These are phyloP conservation scores for Hypoxylon sp. DNA, from an alignment of 2,329 filamentous ascomycete genomes.

Conservation along the genomic window DNA sequence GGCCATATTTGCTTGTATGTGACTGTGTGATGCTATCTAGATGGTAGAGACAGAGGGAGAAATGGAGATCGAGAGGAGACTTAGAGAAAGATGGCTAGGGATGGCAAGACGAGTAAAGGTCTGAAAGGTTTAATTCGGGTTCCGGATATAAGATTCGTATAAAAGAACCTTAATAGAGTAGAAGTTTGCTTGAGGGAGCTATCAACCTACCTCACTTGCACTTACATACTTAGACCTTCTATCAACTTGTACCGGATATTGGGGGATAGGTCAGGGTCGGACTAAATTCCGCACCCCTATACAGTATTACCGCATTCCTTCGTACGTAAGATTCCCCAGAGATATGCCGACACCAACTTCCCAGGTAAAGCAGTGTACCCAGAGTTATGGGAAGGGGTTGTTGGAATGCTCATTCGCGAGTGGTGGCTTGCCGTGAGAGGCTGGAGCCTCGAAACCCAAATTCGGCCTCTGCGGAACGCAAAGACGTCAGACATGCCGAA, in stretches of 20 bases:
- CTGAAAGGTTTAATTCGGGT: conserved; percentile 3
- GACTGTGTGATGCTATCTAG: conserved; percentile 13
- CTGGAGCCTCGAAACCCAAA: conserved; percentile 31
- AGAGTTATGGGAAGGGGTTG: conserved; percentile 20
- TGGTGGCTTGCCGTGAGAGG: conserved; percentile 9
- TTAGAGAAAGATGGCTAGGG: neutral
- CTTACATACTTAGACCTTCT: conserved; percentile 52
- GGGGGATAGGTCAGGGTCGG: conserved; percentile 49
- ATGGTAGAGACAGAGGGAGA: neutral
- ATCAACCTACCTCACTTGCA: conserved; percentile 17
- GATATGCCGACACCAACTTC: conserved; percentile 10
- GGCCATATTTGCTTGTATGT: conserved; percentile 64
- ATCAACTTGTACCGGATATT: conserved; percentile 50
- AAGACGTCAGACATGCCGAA: conserved; percentile 46
- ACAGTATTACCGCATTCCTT: conserved; percentile 8
- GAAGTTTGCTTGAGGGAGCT: conserved; percentile 18
- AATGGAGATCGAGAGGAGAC: neutral
- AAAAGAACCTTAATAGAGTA: conserved; percentile 12
- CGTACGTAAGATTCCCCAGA: conserved; percentile 26
- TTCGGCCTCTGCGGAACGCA: conserved; percentile 36
- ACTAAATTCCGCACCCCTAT: conserved; percentile 49
- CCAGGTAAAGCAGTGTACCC: conserved; percentile 11
- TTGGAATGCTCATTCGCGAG: conserved; percentile 18
- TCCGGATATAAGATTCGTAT: conserved; percentile 11
- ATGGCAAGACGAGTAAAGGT: neutral